These are phyloP conservation scores for Exobasidium cylindrosporum DNA, from an alignment of 1,284 basidiomycete species.

Conservation along the genomic window DNA sequence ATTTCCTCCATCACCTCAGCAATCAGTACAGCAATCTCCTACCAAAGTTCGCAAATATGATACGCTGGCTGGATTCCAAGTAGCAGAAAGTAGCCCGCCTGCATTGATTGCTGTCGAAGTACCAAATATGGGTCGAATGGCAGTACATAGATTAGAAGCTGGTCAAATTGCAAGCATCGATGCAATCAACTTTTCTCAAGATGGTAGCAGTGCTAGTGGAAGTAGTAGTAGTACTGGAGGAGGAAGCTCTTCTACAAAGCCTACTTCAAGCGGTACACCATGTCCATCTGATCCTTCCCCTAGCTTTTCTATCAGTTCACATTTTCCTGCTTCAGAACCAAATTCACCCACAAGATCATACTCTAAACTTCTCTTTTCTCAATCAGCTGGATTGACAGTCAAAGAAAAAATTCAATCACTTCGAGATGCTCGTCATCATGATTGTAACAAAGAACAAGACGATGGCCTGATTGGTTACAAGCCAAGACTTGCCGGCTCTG, in stretches of 20 bases:
- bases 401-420: background rate
- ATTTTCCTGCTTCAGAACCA: background rate
- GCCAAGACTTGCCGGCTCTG: background rate
- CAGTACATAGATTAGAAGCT: conserved; percentile 1
- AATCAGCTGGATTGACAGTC: background rate
- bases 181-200: background rate
- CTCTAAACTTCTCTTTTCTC: background rate
- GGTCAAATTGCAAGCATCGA: background rate
- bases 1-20: background rate
- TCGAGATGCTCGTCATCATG: background rate
- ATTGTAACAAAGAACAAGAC: background rate
- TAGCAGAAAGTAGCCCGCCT: conserved; percentile 34
- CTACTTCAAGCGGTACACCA: background rate
- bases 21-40: background rate
- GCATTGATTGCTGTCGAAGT: conserved; percentile 5
- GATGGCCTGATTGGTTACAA: background rate
- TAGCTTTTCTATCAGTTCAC: background rate
- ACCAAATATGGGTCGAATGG: conserved; percentile 3
- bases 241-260: background rate
- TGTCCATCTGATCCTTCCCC: background rate
- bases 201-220: background rate
- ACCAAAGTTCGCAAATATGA: conserved; percentile 63
- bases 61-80: conserved; percentile 82
- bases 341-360: background rate
- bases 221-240: background rate